Percentiles rank a stretch among this genome's conserved stretches.
These are phyloP conservation scores for Astragalus membranaceus DNA, from an alignment of 306 rosid genomes.

Conservation along the genomic window DNA sequence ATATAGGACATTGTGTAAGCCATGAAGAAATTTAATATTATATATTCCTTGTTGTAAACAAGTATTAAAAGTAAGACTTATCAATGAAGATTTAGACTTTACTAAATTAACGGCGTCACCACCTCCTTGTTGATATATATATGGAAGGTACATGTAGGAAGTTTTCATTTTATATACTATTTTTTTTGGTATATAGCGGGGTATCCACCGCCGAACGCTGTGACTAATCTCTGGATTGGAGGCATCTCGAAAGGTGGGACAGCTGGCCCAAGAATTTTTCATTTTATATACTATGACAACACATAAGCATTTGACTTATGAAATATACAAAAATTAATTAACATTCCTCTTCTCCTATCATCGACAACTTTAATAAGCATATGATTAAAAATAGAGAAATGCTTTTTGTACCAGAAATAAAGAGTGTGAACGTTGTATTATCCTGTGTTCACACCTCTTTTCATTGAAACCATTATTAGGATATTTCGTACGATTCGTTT, in stretches of 20 bases:
- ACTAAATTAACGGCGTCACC: background rate
- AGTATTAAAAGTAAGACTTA: background rate
- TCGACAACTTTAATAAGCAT: background rate
- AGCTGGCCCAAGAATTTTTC: too few relatives aligned
- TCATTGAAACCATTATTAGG: too few relatives aligned
- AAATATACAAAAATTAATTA: background rate
- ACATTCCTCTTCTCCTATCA: background rate
- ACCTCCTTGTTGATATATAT: background rate
- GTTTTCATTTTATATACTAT: background rate
- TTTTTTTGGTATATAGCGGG: too few relatives aligned
- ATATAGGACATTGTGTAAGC: background rate
- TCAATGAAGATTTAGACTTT: background rate
- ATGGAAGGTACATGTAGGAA: background rate
- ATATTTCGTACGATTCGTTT: too few relatives aligned
- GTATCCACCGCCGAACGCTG: too few relatives aligned
- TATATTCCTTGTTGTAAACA: background rate
- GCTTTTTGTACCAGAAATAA: too few relatives aligned
- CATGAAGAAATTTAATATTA: background rate
- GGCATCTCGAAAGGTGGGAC: too few relatives aligned
- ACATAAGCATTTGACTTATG: conserved; percentile 1
- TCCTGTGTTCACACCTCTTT: too few relatives aligned
- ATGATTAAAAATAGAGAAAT: too few relatives aligned
- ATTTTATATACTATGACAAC: background rate
- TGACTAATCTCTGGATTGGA: too few relatives aligned
- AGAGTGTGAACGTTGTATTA: too few relatives aligned